Percentiles rank a stretch among this genome's conserved stretches.
phyloP scores from a whole-genome alignment of 805 yeast species.

The Novakomyces olei region DNA sequence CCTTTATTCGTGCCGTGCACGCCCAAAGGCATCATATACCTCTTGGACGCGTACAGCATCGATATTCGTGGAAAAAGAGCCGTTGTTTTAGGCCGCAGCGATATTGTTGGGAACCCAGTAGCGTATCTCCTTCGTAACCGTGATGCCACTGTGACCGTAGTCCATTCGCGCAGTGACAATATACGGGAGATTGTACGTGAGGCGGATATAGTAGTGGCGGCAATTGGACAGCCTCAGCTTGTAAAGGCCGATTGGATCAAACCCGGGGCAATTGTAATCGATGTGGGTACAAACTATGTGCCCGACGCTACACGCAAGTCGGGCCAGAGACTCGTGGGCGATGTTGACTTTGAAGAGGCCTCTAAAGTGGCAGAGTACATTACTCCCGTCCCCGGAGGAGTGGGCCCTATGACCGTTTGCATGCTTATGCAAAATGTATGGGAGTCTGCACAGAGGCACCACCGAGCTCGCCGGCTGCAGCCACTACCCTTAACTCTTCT shows the following conservation, averaged over 20 bases:
- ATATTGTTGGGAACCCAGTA: conserved; percentile 88
- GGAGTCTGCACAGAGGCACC: conserved; percentile 49
- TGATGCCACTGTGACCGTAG: conserved; percentile 67
- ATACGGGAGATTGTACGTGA: conserved; percentile 33
- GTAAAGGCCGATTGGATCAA: conserved; percentile 80
- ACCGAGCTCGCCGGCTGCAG: conserved; percentile 25
- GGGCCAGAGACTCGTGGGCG: conserved; percentile 80
- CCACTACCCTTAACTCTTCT: conserved; percentile 34
- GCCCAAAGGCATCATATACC: conserved; percentile 74
- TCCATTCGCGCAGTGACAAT: conserved; percentile 53
- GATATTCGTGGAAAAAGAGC: conserved; percentile 57
- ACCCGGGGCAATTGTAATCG: conserved; percentile 64
- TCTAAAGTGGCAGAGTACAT: conserved; percentile 39
- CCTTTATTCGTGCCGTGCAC: conserved; percentile 85
- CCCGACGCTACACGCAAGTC: conserved; percentile 52
- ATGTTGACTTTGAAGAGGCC: conserved; percentile 63
- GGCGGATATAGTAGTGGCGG: conserved; percentile 82
- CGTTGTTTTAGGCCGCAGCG: conserved; percentile 85
- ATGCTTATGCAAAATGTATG: conserved; percentile 74
- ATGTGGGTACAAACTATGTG: conserved; percentile 84
- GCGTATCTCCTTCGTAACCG: conserved; percentile 57
- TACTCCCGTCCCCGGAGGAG: conserved; percentile 98
- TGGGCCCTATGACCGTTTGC: conserved; percentile 98
- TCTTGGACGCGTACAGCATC: conserved; percentile 49
- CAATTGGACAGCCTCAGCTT: conserved; percentile 68